Percentiles rank a stretch among this genome's conserved stretches.
Conservation (phyloP, 805 yeast species). For the Yarrowia divulgata region DNA sequence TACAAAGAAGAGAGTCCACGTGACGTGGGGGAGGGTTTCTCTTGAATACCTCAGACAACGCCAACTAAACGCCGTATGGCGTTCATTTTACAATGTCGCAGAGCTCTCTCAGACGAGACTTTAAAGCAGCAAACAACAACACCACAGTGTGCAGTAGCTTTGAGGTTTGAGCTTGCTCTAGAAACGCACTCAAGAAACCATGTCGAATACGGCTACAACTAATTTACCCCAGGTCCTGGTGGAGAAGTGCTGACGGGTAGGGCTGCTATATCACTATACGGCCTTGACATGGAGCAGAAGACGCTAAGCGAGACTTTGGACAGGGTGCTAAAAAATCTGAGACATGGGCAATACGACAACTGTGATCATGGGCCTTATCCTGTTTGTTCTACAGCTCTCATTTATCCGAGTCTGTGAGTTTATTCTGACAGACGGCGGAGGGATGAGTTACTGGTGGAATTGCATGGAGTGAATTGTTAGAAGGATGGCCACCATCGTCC, state of each 20-base stretch:
- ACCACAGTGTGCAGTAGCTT: background rate
- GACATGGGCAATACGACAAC: constrained; percentile 15
- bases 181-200: constrained; percentile 5
- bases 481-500: no score
- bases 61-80: constrained; percentile 8
- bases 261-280: no score
- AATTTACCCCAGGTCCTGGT: no score
- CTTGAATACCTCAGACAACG: background rate
- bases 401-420: background rate
- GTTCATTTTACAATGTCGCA: background rate
- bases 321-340: background rate
- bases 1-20: constrained; percentile 1
- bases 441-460: no score
- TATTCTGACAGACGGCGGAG: no score
- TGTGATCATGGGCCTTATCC: background rate
- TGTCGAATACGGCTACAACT: constrained; percentile 6
- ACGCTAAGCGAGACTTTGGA: background rate
- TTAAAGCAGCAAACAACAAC: constrained; percentile 2
- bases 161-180: constrained; percentile 3
- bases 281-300: background rate
- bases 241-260: no score
- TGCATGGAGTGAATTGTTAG: no score
- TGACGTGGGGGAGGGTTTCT: background rate
- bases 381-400: background rate
- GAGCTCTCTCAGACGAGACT: background rate